Percentiles rank a stretch among this genome's conserved stretches.
Evolutionary conservation across 2,329 filamentous ascomycete species (phyloP).

Genomic region (Plectosphaerella cucumerina): DNA sequence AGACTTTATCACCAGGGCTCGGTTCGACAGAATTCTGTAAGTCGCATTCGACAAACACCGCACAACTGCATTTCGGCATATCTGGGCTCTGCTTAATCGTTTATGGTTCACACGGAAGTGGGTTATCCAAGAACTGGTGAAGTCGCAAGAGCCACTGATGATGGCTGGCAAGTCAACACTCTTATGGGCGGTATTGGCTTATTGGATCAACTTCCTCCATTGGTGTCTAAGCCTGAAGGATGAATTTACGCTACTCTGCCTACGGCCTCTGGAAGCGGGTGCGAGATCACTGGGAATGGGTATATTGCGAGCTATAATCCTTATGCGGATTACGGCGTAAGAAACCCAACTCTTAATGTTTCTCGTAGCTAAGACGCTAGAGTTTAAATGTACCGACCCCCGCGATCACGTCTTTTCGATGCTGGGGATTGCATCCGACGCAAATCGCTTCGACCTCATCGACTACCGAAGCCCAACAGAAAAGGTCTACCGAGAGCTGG

Average conservation of each 20-base stretch:
- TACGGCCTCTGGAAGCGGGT: constrained; percentile 2
- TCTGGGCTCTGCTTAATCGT: constrained; percentile 3
- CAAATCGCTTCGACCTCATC: constrained; percentile 1
- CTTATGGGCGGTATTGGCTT: constrained; percentile 2
- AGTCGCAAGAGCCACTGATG: constrained; percentile 1
- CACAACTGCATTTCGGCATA: constrained; percentile 2
- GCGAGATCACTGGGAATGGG: background rate
- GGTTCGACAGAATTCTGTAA: background rate
- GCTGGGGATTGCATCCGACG: constrained; percentile 1
- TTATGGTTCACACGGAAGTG: constrained; percentile 2
- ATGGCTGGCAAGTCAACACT: background rate
- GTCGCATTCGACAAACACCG: background rate
- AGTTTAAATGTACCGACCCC: background rate
- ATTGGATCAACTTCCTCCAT: constrained; percentile 1
- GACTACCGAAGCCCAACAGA: constrained; percentile 2
- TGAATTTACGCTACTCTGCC: background rate
- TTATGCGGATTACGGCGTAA: background rate
- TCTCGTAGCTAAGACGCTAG: background rate
- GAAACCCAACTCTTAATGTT: background rate
- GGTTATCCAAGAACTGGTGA: constrained; percentile 3
- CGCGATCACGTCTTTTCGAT: constrained; percentile 1
- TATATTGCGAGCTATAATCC: background rate
- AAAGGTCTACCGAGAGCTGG: constrained; percentile 1
- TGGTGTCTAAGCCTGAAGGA: constrained; percentile 3
- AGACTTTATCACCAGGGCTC: constrained; percentile 1